Evolutionary conservation across 352 stramenopile species (phyloP), one percentile per base, ranked within the genome.

Genomic region (Aphanomyces astaci): DNA sequence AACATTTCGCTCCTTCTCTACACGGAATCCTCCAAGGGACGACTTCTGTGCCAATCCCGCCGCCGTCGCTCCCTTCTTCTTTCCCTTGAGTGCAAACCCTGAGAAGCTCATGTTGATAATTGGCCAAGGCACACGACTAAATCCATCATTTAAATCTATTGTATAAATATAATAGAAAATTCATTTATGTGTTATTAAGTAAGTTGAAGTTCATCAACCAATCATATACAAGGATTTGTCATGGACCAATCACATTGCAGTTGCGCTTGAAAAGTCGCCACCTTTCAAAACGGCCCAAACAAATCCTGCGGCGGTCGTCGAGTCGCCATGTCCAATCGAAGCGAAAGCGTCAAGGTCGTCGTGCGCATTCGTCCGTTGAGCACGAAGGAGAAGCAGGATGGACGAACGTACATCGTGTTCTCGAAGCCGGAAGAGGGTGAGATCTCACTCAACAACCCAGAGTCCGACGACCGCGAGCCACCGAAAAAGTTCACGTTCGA

Each of bases 401-500:
- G 91, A 11, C 88, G 95, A 22, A 77, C 79, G 49, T 75, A 81
- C 51, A 79, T 90, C 15, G 88, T 88, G 5, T 90, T 84, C 24
- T 91, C 88, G 62, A 90, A 97, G 75, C 93, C 96, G 67, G 82
- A 97, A 54, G 85, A 84, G 39, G 90, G 88, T 11, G 79, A 97
- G 53, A 90, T 98, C 66, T 82, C 84, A 57, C 80, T 98, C 40
- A 39, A 85, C 2, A 97, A 98, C 73, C 91, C 89, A 2, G 81
- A 81, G 72, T 0, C 75, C 75, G 4, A 68, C 77, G 25, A 79
- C 76, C n/a, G n/a, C 1, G 90, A 97, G 55, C 82, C 86, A 5
- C 88, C 90, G 15, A 99, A 98, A 72, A 90, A 78, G 27, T 99
- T 99, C 78, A 97, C 96, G 39, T 98, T 99, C 48, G 97, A 99